Conservation (phyloP, 106 monocot species). For the Alisma plantagoaquatica region DNA sequence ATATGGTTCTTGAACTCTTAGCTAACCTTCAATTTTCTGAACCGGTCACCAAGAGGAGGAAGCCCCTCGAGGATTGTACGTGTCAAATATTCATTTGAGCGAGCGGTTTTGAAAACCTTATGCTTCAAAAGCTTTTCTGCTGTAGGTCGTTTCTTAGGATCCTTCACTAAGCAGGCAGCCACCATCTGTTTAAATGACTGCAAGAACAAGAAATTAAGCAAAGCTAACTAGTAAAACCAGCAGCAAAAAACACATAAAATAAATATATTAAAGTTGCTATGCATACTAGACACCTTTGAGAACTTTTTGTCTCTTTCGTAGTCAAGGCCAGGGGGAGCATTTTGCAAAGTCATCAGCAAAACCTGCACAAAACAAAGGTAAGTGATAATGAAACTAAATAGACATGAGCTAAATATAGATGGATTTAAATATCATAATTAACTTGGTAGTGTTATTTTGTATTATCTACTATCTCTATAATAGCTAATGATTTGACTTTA, state of each 20-base stretch:
- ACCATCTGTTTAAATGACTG: conserved; percentile 90
- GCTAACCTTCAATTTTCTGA: conserved; percentile 64
- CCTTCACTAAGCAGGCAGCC: conserved; percentile 85
- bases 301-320: conserved; percentile 90
- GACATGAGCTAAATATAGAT: too few relatives aligned
- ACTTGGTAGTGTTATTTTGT: too few relatives aligned
- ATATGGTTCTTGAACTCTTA: neutral
- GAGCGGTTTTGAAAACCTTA: conserved; percentile 72
- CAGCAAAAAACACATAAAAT: neutral
- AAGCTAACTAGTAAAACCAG: conserved; percentile 1
- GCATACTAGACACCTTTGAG: too few relatives aligned
- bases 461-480: too few relatives aligned
- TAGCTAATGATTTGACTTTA: too few relatives aligned
- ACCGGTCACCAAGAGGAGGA: conserved; percentile 79
- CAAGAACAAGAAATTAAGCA: conserved; percentile 12
- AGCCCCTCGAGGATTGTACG: conserved; percentile 67
- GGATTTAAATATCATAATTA: too few relatives aligned
- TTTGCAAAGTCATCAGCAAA: conserved; percentile 94
- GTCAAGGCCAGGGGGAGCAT: conserved; percentile 90
- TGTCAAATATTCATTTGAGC: conserved; percentile 58
- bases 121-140: conserved; percentile 96
- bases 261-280: neutral
- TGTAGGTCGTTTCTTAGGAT: conserved; percentile 85
- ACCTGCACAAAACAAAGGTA: too few relatives aligned
- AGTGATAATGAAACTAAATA: too few relatives aligned